phyloP scores from a whole-genome alignment of 2,329 filamentous ascomycete species.

The Ceratocystis colombiana region DNA sequence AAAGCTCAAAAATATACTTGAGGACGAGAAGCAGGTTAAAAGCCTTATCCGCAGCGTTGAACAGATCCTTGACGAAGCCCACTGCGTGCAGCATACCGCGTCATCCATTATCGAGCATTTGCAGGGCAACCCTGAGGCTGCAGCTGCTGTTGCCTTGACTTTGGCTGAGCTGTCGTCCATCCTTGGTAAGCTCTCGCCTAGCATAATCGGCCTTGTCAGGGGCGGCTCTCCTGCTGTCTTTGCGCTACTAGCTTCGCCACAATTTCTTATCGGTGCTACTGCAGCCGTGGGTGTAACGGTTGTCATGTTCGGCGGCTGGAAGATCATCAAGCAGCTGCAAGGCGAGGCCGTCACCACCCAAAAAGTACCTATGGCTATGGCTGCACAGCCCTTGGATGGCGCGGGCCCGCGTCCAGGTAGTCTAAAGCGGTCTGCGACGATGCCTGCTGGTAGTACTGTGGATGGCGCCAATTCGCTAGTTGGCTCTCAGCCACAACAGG shows the following conservation, averaged over 20 bases:
- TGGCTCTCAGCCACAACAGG: conserved; percentile 36
- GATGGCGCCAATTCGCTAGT: conserved; percentile 31
- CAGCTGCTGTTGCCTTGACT: conserved; percentile 85
- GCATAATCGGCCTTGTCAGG: conserved; percentile 66
- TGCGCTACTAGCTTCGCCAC: conserved; percentile 73
- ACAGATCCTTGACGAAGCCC: conserved; percentile 68
- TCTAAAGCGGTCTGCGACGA: conserved; percentile 19
- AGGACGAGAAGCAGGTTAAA: conserved; percentile 47
- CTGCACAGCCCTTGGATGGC: conserved; percentile 15
- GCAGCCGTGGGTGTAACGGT: conserved; percentile 88
- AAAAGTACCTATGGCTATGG: conserved; percentile 30
- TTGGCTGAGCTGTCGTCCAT: conserved; percentile 83
- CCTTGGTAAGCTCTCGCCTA: conserved; percentile 72
- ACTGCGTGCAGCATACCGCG: conserved; percentile 79
- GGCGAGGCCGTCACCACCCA: conserved; percentile 32
- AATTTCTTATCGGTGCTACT: conserved; percentile 88
- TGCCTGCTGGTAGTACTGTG: conserved; percentile 24
- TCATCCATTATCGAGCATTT: conserved; percentile 67
- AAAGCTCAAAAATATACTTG: conserved; percentile 36
- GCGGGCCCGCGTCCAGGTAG: background rate
- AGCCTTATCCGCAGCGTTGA: conserved; percentile 65
- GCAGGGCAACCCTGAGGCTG: conserved; percentile 67
- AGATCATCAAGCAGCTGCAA: conserved; percentile 81
- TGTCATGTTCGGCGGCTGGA: conserved; percentile 91
- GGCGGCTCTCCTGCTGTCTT: conserved; percentile 75